Evolutionary conservation across 306 rosid species (phyloP).

Genomic region (Cucumis sativus): DNA sequence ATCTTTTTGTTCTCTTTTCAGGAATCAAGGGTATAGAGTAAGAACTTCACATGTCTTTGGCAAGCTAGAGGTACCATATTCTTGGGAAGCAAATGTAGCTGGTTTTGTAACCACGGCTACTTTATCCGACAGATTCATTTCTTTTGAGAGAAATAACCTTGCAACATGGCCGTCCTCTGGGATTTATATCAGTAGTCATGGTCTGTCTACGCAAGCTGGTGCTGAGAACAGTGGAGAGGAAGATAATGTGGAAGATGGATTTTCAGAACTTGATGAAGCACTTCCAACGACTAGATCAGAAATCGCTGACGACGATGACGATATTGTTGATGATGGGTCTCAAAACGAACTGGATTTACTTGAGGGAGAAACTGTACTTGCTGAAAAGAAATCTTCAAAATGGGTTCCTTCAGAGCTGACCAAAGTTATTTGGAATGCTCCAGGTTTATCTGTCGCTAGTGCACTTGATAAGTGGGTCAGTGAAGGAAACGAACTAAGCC

Average conservation of each 20-base stretch:
- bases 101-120: conserved; percentile 15
- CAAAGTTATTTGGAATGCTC: conserved; percentile 27
- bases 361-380: conserved; percentile 23
- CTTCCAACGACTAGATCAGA: conserved; percentile 21
- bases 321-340: conserved; percentile 17
- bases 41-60: conserved; percentile 10
- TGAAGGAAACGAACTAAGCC: conserved; percentile 49
- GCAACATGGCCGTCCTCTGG: conserved; percentile 22
- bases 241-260: conserved; percentile 25
- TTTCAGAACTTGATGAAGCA: conserved; percentile 48
- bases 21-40: conserved; percentile 21
- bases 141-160: conserved; percentile 16
- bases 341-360: conserved; percentile 29
- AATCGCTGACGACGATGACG: conserved; percentile 15
- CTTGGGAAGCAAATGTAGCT: conserved; percentile 13
- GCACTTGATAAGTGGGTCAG: conserved; percentile 58
- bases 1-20: conserved; percentile 15
- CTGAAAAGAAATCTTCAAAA: conserved; percentile 8
- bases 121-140: not conserved
- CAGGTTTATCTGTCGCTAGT: conserved; percentile 16
- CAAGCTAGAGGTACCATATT: conserved; percentile 21
- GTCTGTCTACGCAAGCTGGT: conserved; percentile 66
- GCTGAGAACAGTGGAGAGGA: conserved; percentile 43
- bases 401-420: conserved; percentile 25
- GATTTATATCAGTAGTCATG: conserved; percentile 18